Percentiles rank a stretch among this genome's conserved stretches.
Conservation (phyloP, 2,329 filamentous ascomycete species). For the Curvularia lunata region DNA sequence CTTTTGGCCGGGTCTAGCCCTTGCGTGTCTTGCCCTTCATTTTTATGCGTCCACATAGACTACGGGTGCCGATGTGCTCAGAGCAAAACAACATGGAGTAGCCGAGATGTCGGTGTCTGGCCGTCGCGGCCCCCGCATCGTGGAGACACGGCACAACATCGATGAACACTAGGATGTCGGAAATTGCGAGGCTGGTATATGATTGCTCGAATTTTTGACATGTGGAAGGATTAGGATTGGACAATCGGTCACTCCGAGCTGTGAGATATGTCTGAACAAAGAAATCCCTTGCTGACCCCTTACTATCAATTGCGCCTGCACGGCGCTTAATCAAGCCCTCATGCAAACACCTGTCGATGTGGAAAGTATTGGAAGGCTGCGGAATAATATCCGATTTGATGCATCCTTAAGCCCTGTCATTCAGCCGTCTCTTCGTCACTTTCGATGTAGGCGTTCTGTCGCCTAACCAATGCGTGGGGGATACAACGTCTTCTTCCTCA, state of each 20-base stretch:
- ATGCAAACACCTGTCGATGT: background rate
- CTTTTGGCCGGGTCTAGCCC: background rate
- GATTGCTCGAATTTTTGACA: background rate
- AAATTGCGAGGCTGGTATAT: background rate
- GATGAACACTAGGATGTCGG: background rate
- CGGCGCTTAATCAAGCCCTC: conserved; percentile 1
- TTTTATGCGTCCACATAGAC: background rate
- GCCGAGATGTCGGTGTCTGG: conserved; percentile 2
- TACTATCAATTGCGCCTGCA: conserved; percentile 2
- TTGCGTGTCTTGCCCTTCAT: background rate
- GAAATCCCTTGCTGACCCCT: conserved; percentile 12
- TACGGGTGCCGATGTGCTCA: background rate
- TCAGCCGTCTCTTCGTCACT: background rate
- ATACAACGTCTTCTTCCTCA: too few relatives aligned
- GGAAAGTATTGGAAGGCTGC: background rate
- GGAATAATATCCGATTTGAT: background rate
- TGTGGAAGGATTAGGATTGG: background rate
- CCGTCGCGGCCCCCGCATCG: conserved; percentile 1
- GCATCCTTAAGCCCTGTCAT: background rate
- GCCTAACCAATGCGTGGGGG: background rate
- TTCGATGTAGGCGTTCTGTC: background rate
- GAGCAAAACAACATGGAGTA: conserved; percentile 3
- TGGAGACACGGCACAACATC: background rate
- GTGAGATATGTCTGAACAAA: background rate
- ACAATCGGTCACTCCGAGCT: background rate